Conservation (phyloP, 176 grass and related monocot species). For the Oryza brachyantha region DNA sequence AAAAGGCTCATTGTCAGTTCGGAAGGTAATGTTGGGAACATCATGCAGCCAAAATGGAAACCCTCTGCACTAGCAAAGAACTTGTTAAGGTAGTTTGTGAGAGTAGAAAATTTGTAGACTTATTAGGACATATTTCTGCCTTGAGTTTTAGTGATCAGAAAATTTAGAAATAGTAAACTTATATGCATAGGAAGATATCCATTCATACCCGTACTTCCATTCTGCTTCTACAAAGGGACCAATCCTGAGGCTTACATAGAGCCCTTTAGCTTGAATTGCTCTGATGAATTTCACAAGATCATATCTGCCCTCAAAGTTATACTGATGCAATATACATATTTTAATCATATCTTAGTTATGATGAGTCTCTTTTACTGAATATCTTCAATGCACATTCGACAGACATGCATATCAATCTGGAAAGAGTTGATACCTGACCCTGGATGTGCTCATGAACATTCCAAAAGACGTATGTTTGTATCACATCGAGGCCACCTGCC, state of each 20-base stretch:
- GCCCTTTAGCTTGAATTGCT: conserved; percentile 71
- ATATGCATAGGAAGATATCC: background rate
- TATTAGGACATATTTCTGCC: background rate
- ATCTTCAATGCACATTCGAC: background rate
- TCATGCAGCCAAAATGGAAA: conserved; percentile 69
- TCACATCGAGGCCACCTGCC: conserved; percentile 68
- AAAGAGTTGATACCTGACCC: conserved; percentile 43
- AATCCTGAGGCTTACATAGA: conserved; percentile 80
- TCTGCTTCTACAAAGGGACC: conserved; percentile 84
- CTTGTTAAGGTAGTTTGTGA: conserved; percentile 3
- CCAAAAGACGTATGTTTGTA: conserved; percentile 92
- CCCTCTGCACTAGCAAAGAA: conserved; percentile 52
- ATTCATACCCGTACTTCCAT: conserved; percentile 90
- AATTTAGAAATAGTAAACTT: background rate
- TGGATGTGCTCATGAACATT: conserved; percentile 73
- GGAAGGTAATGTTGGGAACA: conserved; percentile 52
- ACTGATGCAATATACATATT: conserved; percentile 40
- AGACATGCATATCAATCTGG: background rate
- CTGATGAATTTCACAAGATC: conserved; percentile 84
- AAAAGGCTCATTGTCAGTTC: conserved; percentile 58
- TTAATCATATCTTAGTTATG: background rate
- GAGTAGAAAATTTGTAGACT: background rate
- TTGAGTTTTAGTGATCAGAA: background rate
- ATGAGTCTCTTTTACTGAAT: background rate
- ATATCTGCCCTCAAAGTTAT: conserved; percentile 85